Base-by-base conservation (phyloP, 2,329 filamentous ascomycete species). In the Pestalotiopsis sp. region DNA sequence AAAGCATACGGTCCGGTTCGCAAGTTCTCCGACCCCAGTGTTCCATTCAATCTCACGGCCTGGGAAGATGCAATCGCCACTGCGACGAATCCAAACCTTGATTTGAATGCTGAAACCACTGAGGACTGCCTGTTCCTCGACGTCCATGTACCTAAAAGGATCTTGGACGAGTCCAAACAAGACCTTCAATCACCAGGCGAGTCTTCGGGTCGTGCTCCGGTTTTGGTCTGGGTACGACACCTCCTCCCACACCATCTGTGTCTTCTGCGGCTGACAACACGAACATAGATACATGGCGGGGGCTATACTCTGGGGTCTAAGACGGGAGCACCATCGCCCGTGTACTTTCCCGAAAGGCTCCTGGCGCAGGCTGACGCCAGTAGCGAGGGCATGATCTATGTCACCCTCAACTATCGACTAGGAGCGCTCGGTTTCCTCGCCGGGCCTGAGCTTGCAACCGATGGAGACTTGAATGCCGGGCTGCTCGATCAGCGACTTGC, bases 91-190 rank as follows among this genome's bases (percentile, higher is more conserved):
- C 27, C 61, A 3, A n/a, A 11, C 5, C 20, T 63, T 20, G 36
- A 41, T 2, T 17, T 39, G 9, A 63, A 63, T 36, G 38, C 4
- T 13, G 31, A 27, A 4, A 38, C 61, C 2, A 57, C 27, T 11
- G 68, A 69, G 20, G 68, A 69, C 31, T 69, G 68, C 14, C 36
- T 69, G 13, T 69, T 69, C 17, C 45, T 69, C 4, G 68, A 69
- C 39, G 58, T 69, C 12, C 61, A 63, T 41, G 61, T 63, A 12
- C 61, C 27, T n/a, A 41, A 41, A 63, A 6, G n/a, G 61, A 13
- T 63, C 38, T 41, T 63, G n/a, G 2, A 27, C 12, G 4, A 17
- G 2, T 14, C 57, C 4, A 25, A 20, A 9, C 45, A 52, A n/a
- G 2, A 52, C 3, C 4, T n/a, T n/a, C 14, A 17, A 4, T n/a